These are phyloP conservation scores for Penicillium sclerotiorum DNA, from an alignment of 2,329 filamentous ascomycete species.

Conservation along the genomic window DNA sequence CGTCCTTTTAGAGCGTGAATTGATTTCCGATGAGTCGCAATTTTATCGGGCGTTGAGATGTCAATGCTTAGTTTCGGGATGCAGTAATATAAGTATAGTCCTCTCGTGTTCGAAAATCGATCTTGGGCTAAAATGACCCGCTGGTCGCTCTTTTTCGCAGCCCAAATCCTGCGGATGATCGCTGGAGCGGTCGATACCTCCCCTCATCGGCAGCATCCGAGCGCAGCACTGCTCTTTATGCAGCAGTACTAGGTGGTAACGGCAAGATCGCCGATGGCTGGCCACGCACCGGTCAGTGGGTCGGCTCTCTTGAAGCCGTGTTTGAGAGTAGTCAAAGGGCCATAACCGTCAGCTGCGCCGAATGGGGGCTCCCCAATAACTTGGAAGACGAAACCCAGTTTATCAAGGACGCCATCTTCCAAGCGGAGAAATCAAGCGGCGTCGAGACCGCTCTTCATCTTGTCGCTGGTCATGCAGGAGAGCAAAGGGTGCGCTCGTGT, in stretches of 20 bases:
- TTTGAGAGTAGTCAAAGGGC: neutral
- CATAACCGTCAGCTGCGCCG: neutral
- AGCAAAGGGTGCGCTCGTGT: slow-evolving; percentile 49
- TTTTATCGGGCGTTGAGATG: neutral
- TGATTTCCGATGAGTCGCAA: neutral
- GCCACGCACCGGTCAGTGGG: neutral
- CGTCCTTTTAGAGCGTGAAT: neutral
- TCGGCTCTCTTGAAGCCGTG: slow-evolving; percentile 1
- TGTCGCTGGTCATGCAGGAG: slow-evolving; percentile 51
- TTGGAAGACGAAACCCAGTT: neutral
- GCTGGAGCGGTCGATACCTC: neutral
- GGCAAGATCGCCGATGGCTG: slow-evolving; percentile 1
- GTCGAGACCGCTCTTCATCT: slow-evolving; percentile 48
- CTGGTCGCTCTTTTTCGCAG: neutral
- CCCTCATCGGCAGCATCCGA: neutral
- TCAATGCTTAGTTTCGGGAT: neutral
- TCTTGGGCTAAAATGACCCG: neutral
- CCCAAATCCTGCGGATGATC: neutral
- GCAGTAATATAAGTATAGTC: neutral
- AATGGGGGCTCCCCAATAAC: slow-evolving; percentile 2
- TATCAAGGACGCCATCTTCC: neutral
- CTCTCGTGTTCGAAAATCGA: neutral
- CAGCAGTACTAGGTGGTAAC: slow-evolving; percentile 1
- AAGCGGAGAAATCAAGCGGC: slow-evolving; percentile 10
- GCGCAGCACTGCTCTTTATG: slow-evolving; percentile 2